Conservation (phyloP, 2,329 filamentous ascomycete genomes). For the Huntiella decipiens region DNA sequence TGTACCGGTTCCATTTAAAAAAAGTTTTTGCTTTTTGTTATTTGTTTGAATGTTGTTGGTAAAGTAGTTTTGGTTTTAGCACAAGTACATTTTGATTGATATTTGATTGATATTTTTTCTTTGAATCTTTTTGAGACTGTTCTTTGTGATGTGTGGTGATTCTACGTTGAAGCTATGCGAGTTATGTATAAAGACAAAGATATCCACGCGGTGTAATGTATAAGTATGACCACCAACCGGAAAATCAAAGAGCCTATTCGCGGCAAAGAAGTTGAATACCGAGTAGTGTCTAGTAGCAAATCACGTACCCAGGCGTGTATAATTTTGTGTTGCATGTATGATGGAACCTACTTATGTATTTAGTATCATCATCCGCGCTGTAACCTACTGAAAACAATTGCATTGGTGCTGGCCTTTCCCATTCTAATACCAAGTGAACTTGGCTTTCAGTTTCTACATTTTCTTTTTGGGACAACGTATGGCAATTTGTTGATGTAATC, state of each 20-base stretch:
- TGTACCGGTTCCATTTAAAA: slow-evolving; percentile 16
- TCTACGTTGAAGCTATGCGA: neutral
- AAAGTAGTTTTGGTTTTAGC: neutral
- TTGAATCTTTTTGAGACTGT: neutral
- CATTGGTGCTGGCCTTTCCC: too few species aligned
- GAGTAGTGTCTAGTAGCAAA: too few species aligned
- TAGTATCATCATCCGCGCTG: too few species aligned
- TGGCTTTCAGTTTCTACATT: neutral
- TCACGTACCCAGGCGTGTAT: too few species aligned
- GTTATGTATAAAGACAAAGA: too few species aligned
- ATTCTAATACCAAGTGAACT: neutral
- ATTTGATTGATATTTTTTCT: neutral
- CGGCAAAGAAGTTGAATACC: too few species aligned
- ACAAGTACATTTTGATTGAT: neutral
- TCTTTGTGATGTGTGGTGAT: neutral
- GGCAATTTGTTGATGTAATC: neutral
- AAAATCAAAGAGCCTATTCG: too few species aligned
- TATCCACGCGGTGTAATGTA: too few species aligned
- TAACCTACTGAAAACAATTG: too few species aligned
- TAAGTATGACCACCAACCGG: too few species aligned
- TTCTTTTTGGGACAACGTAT: neutral
- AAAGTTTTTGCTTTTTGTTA: slow-evolving; percentile 14
- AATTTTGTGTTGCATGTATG: too few species aligned
- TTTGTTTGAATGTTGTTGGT: neutral
- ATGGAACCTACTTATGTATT: too few species aligned